Evolutionary conservation across 1,139 yeast genomes (phyloP).

Genomic region (Sugiyamaella pinicola): DNA sequence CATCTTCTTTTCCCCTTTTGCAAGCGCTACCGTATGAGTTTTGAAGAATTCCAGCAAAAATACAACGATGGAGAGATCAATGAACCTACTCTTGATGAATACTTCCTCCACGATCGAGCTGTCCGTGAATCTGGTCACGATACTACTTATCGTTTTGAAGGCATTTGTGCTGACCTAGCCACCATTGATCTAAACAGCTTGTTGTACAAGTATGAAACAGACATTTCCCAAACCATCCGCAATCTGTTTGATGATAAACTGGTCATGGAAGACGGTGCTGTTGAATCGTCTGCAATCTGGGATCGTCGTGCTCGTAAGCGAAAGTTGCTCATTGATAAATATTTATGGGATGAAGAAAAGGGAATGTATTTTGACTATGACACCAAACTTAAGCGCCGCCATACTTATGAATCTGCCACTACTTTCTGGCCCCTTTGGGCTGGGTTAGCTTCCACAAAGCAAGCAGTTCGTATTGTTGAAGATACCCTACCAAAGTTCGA

Average conservation of each 20-base stretch:
- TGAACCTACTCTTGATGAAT: conserved; percentile 84
- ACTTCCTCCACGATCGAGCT: conserved; percentile 90
- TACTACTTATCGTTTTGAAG: conserved; percentile 87
- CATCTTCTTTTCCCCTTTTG: conserved; percentile 71
- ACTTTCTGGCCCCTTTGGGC: conserved; percentile 95
- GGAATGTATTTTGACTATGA: conserved; percentile 87
- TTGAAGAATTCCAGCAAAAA: conserved; percentile 68
- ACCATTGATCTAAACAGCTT: conserved; percentile 88
- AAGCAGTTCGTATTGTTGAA: conserved; percentile 65
- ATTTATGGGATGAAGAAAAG: conserved; percentile 81
- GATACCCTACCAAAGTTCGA: conserved; percentile 73
- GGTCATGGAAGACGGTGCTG: conserved; percentile 44
- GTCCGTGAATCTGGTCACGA: conserved; percentile 98
- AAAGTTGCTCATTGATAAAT: conserved; percentile 60
- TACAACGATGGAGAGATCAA: conserved; percentile 67
- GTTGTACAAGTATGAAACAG: conserved; percentile 86
- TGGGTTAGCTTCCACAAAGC: conserved; percentile 68
- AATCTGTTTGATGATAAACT: conserved; percentile 58
- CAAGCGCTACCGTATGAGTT: conserved; percentile 58
- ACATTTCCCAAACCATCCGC: conserved; percentile 69
- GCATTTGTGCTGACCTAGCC: conserved; percentile 84
- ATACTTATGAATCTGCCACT: conserved; percentile 83
- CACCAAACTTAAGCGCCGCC: conserved; percentile 56
- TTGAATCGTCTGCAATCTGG: conserved; percentile 65
- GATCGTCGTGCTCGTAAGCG: conserved; percentile 56